Percentiles rank a stretch among this genome's conserved stretches.
These are phyloP conservation scores for Panicum hallii DNA, from an alignment of 202 grass and related monocot species.

Conservation along the genomic window DNA sequence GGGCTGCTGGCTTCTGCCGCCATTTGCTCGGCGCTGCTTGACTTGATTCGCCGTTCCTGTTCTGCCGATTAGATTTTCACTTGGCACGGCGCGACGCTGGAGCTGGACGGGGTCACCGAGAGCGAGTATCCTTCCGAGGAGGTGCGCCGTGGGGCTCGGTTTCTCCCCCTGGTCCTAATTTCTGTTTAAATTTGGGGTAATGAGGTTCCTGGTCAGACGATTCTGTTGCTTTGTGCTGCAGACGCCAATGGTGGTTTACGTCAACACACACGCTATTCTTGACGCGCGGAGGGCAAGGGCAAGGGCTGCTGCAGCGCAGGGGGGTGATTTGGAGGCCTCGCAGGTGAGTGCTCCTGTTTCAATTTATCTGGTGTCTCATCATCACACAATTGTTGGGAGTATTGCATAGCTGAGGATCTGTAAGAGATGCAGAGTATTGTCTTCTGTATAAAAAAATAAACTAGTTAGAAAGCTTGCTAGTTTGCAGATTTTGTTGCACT, in stretches of 20 bases:
- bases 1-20: background rate
- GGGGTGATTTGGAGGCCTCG: conserved; percentile 58
- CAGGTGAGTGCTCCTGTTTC: conserved; percentile 51
- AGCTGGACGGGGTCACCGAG: conserved; percentile 84
- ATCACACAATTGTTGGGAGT: background rate
- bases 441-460: too few relatives aligned
- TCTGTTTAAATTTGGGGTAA: conserved; percentile 17
- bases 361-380: background rate
- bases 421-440: background rate
- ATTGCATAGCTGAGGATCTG: background rate
- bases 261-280: conserved; percentile 89
- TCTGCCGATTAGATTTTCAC: conserved; percentile 74
- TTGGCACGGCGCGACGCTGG: conserved; percentile 87
- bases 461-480: background rate
- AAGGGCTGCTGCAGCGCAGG: conserved; percentile 52
- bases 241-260: conserved; percentile 92
- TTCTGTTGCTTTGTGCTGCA: conserved; percentile 25
- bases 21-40: conserved; percentile 1
- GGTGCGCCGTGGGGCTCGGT: conserved; percentile 33
- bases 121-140: conserved; percentile 90
- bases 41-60: conserved; percentile 1
- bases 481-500: background rate
- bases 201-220: background rate
- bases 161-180: background rate
- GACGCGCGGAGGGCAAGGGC: conserved; percentile 69